Conservation (phyloP, 257 asterid genomes). For the Solanum gandarillasii region DNA sequence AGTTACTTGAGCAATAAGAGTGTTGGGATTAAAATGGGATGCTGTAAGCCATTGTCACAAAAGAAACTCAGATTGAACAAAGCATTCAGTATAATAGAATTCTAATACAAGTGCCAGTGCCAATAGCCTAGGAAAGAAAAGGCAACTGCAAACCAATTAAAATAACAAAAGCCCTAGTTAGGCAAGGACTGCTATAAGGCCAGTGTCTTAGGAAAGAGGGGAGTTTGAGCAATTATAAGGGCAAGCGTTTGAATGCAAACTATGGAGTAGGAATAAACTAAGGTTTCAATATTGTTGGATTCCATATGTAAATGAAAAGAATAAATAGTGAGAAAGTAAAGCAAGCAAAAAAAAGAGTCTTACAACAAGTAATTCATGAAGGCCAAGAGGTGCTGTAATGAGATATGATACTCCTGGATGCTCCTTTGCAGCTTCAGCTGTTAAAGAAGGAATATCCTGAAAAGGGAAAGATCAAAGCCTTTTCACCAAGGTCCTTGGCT, state of each 20-base stretch:
- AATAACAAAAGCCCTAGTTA: neutral
- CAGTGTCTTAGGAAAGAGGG: neutral
- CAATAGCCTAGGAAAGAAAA: neutral
- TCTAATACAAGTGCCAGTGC: neutral
- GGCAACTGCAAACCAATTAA: neutral
- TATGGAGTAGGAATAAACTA: neutral
- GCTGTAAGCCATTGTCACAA: neutral
- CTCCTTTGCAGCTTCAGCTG: constrained; percentile 93
- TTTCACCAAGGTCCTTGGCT: neutral
- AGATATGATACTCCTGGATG: constrained; percentile 79
- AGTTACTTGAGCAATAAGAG: neutral
- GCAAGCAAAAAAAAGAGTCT: neutral
- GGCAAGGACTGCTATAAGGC: neutral
- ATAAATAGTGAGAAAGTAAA: neutral
- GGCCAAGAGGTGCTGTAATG: constrained; percentile 79
- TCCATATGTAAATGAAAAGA: neutral
- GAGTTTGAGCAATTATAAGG: neutral
- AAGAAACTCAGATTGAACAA: neutral
- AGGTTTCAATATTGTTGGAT: neutral
- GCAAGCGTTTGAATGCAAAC: neutral
- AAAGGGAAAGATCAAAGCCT: neutral
- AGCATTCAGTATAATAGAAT: neutral
- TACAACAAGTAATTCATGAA: constrained; percentile 79
- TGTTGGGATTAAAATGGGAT: neutral
- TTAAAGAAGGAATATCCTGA: constrained; percentile 83